These are phyloP conservation scores for Oryza meyeriana DNA, from an alignment of 176 grass and related monocot genomes.

Conservation along the genomic window DNA sequence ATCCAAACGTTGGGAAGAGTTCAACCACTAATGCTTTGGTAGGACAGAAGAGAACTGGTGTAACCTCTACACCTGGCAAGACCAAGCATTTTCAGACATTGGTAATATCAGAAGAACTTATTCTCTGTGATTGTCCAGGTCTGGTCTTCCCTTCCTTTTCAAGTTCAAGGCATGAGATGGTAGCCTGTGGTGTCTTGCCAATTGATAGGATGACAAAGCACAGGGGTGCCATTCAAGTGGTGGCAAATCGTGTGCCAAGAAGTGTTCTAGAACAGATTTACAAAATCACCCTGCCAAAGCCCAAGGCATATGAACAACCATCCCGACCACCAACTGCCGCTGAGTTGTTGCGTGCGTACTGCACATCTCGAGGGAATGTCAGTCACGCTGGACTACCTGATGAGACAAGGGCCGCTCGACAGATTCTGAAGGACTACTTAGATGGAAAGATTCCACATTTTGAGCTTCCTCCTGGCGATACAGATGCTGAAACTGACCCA, in stretches of 20 bases:
- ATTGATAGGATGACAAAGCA: constrained; percentile 72
- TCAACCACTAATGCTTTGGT: constrained; percentile 82
- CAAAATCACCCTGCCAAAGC: constrained; percentile 68
- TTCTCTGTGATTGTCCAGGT: constrained; percentile 73
- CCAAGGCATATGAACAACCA: constrained; percentile 55
- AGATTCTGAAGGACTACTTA: constrained; percentile 71
- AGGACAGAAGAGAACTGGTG: constrained; percentile 61
- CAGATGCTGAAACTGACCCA: background rate
- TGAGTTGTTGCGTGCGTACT: constrained; percentile 58
- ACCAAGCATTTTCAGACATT: constrained; percentile 89
- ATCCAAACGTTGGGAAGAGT: constrained; percentile 86
- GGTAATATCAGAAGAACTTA: constrained; percentile 79
- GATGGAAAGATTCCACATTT: constrained; percentile 73
- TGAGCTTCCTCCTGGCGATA: constrained; percentile 53
- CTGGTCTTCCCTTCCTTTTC: constrained; percentile 82
- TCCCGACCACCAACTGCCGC: constrained; percentile 49
- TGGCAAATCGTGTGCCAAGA: constrained; percentile 58
- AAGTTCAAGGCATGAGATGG: constrained; percentile 78
- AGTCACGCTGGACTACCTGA: constrained; percentile 68
- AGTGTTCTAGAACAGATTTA: constrained; percentile 46
- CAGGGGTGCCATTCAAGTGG: constrained; percentile 62
- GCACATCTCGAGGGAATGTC: constrained; percentile 59
- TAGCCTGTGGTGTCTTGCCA: constrained; percentile 71
- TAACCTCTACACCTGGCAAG: constrained; percentile 78
- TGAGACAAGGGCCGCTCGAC: constrained; percentile 57